phyloP scores from a whole-genome alignment of 441 rosid species.

The Metrosideros polymorpha region DNA sequence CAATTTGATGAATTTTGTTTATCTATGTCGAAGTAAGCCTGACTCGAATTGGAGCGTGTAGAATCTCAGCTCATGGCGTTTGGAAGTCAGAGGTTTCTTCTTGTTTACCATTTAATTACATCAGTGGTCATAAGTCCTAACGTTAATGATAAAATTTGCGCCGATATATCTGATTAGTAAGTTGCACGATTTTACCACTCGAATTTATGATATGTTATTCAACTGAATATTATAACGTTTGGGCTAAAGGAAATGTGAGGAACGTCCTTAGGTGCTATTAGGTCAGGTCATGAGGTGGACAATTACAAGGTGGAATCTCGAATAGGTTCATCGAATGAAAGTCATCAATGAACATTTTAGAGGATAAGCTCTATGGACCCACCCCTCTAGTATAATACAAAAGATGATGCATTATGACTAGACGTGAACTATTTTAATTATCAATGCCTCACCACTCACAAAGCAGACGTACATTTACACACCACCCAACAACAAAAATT shows the following conservation, averaged over 20 bases:
- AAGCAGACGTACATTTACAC: background rate
- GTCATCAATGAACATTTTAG: background rate
- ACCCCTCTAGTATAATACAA: background rate
- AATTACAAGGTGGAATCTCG: background rate
- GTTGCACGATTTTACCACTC: too few species aligned
- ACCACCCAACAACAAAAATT: background rate
- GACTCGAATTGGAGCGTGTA: fast-evolving
- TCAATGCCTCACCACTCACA: background rate
- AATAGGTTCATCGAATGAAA: background rate
- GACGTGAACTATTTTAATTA: background rate
- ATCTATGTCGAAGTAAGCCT: background rate
- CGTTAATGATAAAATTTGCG: too few species aligned
- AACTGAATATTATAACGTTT: too few species aligned
- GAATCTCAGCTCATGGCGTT: background rate
- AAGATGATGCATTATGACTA: background rate
- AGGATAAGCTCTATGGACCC: background rate
- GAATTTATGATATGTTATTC: too few species aligned
- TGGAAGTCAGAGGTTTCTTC: background rate
- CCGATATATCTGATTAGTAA: too few species aligned
- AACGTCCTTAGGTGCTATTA: fast-evolving
- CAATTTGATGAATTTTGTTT: background rate
- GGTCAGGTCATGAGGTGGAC: background rate
- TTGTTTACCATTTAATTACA: too few species aligned
- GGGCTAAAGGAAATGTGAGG: background rate
- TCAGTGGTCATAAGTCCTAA: too few species aligned